These are phyloP conservation scores for Eutypa lata DNA, from an alignment of 2,329 filamentous ascomycete genomes.

Conservation along the genomic window DNA sequence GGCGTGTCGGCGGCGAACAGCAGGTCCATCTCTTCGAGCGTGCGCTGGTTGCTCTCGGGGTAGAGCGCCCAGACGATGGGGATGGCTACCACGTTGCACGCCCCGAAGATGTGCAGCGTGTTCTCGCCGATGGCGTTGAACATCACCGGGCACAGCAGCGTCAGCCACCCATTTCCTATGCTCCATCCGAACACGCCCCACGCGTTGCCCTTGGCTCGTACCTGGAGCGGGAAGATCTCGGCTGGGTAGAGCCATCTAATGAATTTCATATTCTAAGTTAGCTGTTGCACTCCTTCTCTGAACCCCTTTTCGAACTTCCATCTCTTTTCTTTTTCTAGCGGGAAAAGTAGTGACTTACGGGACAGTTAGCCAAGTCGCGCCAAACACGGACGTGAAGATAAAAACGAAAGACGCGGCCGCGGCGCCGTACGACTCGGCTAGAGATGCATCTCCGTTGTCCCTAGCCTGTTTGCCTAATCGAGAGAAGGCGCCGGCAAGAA, in stretches of 20 bases:
- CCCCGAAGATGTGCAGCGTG: constrained; percentile 71
- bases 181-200: constrained; percentile 75
- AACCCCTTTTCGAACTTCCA: too few species aligned
- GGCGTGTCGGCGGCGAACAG: constrained; percentile 65
- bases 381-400: constrained; percentile 63
- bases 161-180: constrained; percentile 67
- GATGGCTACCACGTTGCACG: constrained; percentile 62
- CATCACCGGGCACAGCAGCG: constrained; percentile 19
- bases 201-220: constrained; percentile 71
- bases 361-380: constrained; percentile 59
- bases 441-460: constrained; percentile 39
- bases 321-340: not conserved
- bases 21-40: constrained; percentile 72
- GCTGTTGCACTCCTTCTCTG: not conserved
- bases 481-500: constrained; percentile 61
- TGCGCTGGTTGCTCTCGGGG: constrained; percentile 71
- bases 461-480: constrained; percentile 48
- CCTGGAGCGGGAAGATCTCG: constrained; percentile 70
- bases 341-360: constrained; percentile 18
- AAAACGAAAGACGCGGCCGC: constrained; percentile 71
- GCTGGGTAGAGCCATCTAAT: constrained; percentile 61
- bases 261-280: constrained; percentile 22
- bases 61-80: constrained; percentile 72
- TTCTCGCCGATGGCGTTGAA: constrained; percentile 59
- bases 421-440: constrained; percentile 52